Percentiles rank a stretch among this genome's conserved stretches.
These are phyloP conservation scores for Juglanconis oblonga DNA, from an alignment of 2,329 filamentous ascomycete species.

Conservation along the genomic window DNA sequence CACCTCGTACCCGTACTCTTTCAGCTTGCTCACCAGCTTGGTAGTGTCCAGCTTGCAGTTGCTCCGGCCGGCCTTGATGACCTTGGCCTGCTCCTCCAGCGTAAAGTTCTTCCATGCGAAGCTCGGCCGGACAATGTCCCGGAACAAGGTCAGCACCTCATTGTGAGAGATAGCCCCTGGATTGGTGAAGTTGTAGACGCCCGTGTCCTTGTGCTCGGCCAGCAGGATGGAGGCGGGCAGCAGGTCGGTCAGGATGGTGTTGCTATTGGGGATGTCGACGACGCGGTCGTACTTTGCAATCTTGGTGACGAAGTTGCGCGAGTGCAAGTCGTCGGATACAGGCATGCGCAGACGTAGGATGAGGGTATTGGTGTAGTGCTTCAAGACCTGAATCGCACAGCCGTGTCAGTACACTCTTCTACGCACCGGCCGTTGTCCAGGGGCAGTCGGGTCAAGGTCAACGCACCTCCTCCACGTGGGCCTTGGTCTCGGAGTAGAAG, in stretches of 20 bases:
- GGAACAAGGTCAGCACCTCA: slow-evolving; percentile 62
- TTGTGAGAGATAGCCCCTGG: slow-evolving; percentile 70
- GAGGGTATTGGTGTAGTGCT: slow-evolving; percentile 58
- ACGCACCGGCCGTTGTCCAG: neutral
- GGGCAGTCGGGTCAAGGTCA: neutral
- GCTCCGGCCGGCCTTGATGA: slow-evolving; percentile 64
- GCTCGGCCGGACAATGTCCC: slow-evolving; percentile 58
- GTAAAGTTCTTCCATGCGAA: slow-evolving; percentile 66
- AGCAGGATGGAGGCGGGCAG: slow-evolving; percentile 59
- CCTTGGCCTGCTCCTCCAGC: slow-evolving; percentile 63
- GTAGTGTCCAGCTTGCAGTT: slow-evolving; percentile 64
- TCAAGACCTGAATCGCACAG: slow-evolving; percentile 48
- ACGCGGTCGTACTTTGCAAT: slow-evolving; percentile 63
- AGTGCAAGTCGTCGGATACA: slow-evolving; percentile 64
- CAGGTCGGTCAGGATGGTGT: slow-evolving; percentile 63
- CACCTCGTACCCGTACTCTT: slow-evolving; percentile 55
- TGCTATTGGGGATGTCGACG: slow-evolving; percentile 67
- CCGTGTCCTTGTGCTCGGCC: slow-evolving; percentile 59
- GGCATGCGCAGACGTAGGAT: slow-evolving; percentile 68
- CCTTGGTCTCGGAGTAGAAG: slow-evolving; percentile 68
- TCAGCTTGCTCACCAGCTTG: slow-evolving; percentile 59
- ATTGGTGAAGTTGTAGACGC: slow-evolving; percentile 70
- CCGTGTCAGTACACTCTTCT: too few species aligned
- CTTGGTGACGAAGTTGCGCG: slow-evolving; percentile 68
- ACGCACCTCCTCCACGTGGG: slow-evolving; percentile 60